Evolutionary conservation across 331 rosid genomes (phyloP), one percentile per base, ranked within the genome.

Genomic region (Quercus phellos): DNA sequence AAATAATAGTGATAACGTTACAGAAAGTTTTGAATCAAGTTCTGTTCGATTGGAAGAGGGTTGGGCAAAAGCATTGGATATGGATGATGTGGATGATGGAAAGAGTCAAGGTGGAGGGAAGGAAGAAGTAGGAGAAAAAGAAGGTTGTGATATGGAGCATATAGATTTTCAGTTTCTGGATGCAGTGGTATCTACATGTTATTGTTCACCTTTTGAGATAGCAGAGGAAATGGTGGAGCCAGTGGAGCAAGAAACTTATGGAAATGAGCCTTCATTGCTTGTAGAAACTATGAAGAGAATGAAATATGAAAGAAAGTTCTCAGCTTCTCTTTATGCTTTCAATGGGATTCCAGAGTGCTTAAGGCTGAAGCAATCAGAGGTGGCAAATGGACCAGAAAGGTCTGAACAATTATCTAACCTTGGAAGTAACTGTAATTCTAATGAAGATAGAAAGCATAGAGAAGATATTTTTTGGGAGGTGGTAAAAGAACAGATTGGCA

Each of bases 271-370:
- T 70, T 75, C 63, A 0, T 46, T 80, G 12, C 60, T 76, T 30
- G 74, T 54, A 83, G 89, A 88, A 75, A 81, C 80, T 35, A 73
- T 85, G 6, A 79, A 85, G 76, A 84, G 42, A 22, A 70, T 84
- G 90, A 84, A 81, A 43, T 86, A 71, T 51, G 90, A 86, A 75
- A 63, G 92, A 0, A 85, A 84, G 78, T 74, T 85, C 84, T 88
- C 90, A 9, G 85, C 92, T 74, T 84, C 82, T 53, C 88, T 88
- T 42, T 88, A 85, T 74, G 83, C 90, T 74, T 79, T 85, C 38
- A 21, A 7, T 71, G 87, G 92, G 54, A 84, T 88, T 64, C 74
- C 84, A 13, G 92, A 88, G 80, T 86, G 88, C 76, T 72, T 88
- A 84, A 86, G 80, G 78, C 75, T 88, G 32, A 84, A 84, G 73